These are phyloP conservation scores for Colletotrichum filicis DNA, from an alignment of 2,329 filamentous ascomycete genomes.

Conservation along the genomic window DNA sequence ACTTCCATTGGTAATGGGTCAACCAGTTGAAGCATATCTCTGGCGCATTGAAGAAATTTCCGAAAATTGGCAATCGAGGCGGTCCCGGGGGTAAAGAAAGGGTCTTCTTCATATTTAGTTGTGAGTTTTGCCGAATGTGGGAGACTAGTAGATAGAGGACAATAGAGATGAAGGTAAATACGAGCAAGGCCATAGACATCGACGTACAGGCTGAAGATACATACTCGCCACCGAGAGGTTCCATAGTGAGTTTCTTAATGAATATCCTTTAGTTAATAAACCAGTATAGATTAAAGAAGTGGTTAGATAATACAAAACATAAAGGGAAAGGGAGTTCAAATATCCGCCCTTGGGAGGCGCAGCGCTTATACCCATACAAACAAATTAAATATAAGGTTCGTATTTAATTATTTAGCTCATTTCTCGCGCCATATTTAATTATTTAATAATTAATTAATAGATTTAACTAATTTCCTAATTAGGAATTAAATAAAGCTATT, in stretches of 20 bases:
- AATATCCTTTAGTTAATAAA: neutral
- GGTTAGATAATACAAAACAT: neutral
- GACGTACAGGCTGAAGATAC: too few species aligned
- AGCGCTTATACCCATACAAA: too few species aligned
- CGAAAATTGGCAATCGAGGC: neutral
- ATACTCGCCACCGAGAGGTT: neutral
- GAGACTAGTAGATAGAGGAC: neutral
- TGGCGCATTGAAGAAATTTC: slow-evolving; percentile 19
- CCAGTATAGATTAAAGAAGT: too few species aligned
- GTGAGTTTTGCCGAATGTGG: neutral
- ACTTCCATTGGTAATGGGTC: slow-evolving; percentile 13
- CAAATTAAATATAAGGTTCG: too few species aligned
- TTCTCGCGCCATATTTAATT: too few species aligned
- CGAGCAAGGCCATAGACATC: neutral
- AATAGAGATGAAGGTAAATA: neutral
- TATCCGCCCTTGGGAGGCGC: neutral
- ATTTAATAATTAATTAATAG: too few species aligned
- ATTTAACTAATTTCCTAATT: too few species aligned
- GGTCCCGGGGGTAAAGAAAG: slow-evolving; percentile 12
- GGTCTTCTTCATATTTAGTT: neutral
- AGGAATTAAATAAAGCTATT: too few species aligned
- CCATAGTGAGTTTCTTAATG: neutral
- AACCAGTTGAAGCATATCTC: neutral
- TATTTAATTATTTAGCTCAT: too few species aligned
- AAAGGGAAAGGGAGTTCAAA: neutral